Evolutionary conservation across 2,329 filamentous ascomycete species (phyloP), one percentile per base, ranked within the genome.

Genomic region (Mycosphaerelloides madeirae): DNA sequence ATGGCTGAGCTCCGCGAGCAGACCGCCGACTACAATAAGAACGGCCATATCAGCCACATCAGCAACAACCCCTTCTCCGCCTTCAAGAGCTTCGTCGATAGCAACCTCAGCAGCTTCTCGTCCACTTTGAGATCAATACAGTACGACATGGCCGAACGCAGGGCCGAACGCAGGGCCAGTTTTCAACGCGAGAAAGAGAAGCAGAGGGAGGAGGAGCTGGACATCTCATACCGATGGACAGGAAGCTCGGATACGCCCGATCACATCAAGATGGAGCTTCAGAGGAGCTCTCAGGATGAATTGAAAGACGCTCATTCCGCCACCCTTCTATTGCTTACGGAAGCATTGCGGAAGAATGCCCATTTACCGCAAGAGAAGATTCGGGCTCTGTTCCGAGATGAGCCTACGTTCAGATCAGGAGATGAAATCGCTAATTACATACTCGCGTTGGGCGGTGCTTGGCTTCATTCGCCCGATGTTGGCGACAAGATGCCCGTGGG

Each of bases 71-170:
- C 78, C 1, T 81, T 82, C 62, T 72, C 79, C 44, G 68, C 73
- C 22, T 81, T 82, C 65, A 79, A 79, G 53, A 76, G 74, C 50
- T 80, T 77, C 59, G 76, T 78, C 44, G 79, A 83, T 54, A 72
- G 75, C 36, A 75, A 78, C 44, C 70, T 81, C 53, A 73, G 71
- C 7, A 74, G 72, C 13, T 62, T 82, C 40, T 62, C 56, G 14
- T 42, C 54, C 9, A 53, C 52, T 42, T 45, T 81, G 43, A 73
- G 74, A 49, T 70, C 70, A 14, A 64, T 80, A 42, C 73, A 75
- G 44, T 68, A 71, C 20, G 62, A 75, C 32, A 65, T 73, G 14
- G 65, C 68, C 3, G 59, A 65, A 15, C 42, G 58, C 12, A 56
- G 54, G 14, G 65, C 68, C 3, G 59, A 65, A 15, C 42, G 58